These are phyloP conservation scores for Pleurotus eryngii DNA, from an alignment of 768 basidiomycete genomes.

Conservation along the genomic window DNA sequence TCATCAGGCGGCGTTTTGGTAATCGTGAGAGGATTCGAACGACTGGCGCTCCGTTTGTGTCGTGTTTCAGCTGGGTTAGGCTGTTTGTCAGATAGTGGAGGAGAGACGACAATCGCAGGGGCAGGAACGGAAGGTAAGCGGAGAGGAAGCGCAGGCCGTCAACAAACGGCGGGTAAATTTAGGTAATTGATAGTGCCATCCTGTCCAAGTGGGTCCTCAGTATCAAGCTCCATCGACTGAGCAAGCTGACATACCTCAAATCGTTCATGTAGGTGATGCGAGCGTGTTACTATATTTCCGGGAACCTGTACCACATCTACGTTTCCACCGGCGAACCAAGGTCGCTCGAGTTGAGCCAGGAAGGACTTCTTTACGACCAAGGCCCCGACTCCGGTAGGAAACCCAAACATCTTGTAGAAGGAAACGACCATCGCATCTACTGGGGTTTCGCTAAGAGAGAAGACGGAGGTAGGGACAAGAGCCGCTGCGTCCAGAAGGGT, in stretches of 20 bases:
- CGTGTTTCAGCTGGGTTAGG: constrained; percentile 59
- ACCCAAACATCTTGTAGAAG: constrained; percentile 91
- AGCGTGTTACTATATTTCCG: constrained; percentile 61
- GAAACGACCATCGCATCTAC: constrained; percentile 83
- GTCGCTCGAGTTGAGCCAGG: constrained; percentile 54
- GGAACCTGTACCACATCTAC: constrained; percentile 84
- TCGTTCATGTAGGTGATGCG: constrained; percentile 59
- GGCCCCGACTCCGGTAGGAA: constrained; percentile 81
- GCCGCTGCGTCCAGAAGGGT: constrained; percentile 84
- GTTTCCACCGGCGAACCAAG: constrained; percentile 85
- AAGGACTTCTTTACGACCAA: constrained; percentile 73
- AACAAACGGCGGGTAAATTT: constrained; percentile 68
- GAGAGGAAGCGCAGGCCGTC: constrained; percentile 76
- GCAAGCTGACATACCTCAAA: constrained; percentile 58
- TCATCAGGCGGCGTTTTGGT: constrained; percentile 49
- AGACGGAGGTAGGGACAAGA: constrained; percentile 65
- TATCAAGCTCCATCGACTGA: constrained; percentile 1
- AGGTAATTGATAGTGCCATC: constrained; percentile 87
- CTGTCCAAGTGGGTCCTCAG: constrained; percentile 29
- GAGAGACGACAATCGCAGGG: constrained; percentile 69
- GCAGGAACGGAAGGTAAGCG: constrained; percentile 76
- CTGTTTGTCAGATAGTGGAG: constrained; percentile 57
- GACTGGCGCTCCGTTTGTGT: constrained; percentile 54
- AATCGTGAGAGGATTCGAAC: constrained; percentile 65
- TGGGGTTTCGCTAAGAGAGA: constrained; percentile 62